Percentiles rank a stretch among this genome's conserved stretches.
Conservation (phyloP, 805 yeast species). For the Candida methanosorbosa region DNA sequence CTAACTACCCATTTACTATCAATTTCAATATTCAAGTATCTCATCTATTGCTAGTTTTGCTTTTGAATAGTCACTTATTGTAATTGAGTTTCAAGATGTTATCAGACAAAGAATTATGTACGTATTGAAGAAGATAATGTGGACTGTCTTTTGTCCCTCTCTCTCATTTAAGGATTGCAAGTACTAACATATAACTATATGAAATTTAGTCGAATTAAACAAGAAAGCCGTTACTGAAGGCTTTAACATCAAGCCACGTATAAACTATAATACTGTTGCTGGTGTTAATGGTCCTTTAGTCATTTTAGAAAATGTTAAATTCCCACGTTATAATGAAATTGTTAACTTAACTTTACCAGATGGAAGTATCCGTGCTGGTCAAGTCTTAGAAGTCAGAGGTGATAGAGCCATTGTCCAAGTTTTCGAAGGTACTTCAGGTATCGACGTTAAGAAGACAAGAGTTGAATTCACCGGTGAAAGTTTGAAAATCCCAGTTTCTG, state of each 20-base stretch:
- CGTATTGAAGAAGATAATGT: no score
- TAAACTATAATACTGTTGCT: conserved; percentile 91
- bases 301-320: conserved; percentile 76
- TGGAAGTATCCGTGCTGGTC: conserved; percentile 92
- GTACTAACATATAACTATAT: no score
- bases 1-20: background rate
- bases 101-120: conserved; percentile 33
- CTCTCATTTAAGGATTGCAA: background rate
- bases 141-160: background rate
- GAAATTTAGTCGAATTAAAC: conserved; percentile 66
- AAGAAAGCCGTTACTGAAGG: conserved; percentile 89
- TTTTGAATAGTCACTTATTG: no score
- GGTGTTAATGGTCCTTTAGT: conserved; percentile 99
- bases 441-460: conserved; percentile 94
- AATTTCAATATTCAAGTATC: background rate
- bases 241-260: conserved; percentile 83
- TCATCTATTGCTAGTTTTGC: no score
- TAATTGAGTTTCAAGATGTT: conserved; percentile 23
- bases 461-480: conserved; percentile 96
- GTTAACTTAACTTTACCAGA: conserved; percentile 96
- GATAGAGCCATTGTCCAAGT: conserved; percentile 97
- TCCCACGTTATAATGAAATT: conserved; percentile 91
- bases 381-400: conserved; percentile 96
- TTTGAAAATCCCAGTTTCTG: conserved; percentile 89
- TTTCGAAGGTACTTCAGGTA: conserved; percentile 98